Evolutionary conservation across 345 rosid species (phyloP), one percentile per base, ranked within the genome.

Genomic region (Sonneratia caseolaris): DNA sequence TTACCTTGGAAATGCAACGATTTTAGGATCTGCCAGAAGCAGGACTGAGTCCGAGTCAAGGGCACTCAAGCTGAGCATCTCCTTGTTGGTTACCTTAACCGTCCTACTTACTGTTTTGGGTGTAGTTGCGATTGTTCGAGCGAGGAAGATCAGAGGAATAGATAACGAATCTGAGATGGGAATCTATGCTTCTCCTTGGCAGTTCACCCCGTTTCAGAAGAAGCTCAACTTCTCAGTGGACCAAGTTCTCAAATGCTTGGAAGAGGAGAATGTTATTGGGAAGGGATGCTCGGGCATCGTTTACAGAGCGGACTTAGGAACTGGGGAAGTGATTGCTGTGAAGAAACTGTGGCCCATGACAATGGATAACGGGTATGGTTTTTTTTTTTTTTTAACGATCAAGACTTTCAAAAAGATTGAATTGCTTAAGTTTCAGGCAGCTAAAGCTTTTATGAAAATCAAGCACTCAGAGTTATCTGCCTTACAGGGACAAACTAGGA

Each of bases 211-310:
- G 37, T 90, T 90, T 76, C 92, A 90, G 75, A 88, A 86, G 72
- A 88, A 86, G 72, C 83, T 90, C 73, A 86, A 79, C 77, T 90
- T 90, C 78, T 80, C 91, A 7, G 84, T 90, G 1, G 91, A 86
- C 71, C 88, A 88, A 38, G 86, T 90, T 66, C 78, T 90, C 73
- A 87, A 81, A 76, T 85, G 89, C 73, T 72, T 94, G 61, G 88
- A 89, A 40, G 93, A 85, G 70, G 88, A 83, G 22, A 95, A 85
- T 72, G 84, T 89, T 15, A 76, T 95, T 15, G 99, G 97, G 12
- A 92, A 89, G 76, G 97, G 97, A 74, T 93, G 96, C 56, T 92
- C 97, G 4, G 96, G 97, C 37, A 79, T 87, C 49, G 99, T 95
- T 64, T 95, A 92, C 70, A 88, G 82, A 37, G 97, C 93, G 13